These are phyloP conservation scores for Herpotrichia juniperi DNA, from an alignment of 2,329 filamentous ascomycete genomes.

Conservation along the genomic window DNA sequence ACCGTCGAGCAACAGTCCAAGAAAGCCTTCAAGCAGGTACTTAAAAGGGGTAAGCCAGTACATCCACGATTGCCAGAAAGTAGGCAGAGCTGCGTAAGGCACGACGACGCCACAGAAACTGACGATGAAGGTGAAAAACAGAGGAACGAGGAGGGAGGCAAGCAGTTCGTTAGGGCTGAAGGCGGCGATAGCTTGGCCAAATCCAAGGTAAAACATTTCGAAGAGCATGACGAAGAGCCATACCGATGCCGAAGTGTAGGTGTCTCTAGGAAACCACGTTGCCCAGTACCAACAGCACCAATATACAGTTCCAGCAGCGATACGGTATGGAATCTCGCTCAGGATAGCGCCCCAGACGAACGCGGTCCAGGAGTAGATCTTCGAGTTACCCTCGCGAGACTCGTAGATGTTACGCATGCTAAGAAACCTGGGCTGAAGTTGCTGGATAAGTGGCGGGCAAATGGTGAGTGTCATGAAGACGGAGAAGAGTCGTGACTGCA, in stretches of 20 bases:
- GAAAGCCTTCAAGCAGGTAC: conserved; percentile 68
- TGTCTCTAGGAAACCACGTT: conserved; percentile 59
- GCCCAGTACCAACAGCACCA: conserved; percentile 61
- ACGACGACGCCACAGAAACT: neutral
- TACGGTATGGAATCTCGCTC: conserved; percentile 72
- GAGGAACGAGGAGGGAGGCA: conserved; percentile 68
- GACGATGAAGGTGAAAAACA: conserved; percentile 68
- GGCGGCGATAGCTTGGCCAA: conserved; percentile 71
- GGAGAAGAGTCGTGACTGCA: conserved; percentile 71
- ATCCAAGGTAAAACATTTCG: conserved; percentile 68
- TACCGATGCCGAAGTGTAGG: conserved; percentile 65
- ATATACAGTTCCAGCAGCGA: conserved; percentile 70
- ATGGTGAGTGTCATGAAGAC: conserved; percentile 80
- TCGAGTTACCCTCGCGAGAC: conserved; percentile 74
- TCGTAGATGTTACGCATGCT: conserved; percentile 71
- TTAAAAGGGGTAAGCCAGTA: conserved; percentile 68
- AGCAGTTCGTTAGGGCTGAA: conserved; percentile 71
- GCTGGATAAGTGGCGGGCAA: conserved; percentile 74
- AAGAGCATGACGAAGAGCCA: conserved; percentile 71
- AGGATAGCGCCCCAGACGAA: conserved; percentile 70
- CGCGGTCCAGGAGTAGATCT: conserved; percentile 79
- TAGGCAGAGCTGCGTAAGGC: conserved; percentile 55
- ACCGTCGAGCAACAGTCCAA: conserved; percentile 62
- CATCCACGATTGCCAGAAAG: conserved; percentile 66
- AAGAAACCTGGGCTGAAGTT: conserved; percentile 76